Evolutionary conservation across 768 basidiomycete genomes (phyloP), one percentile per base, ranked within the genome.

Genomic region (Fomitopsis pulvina): DNA sequence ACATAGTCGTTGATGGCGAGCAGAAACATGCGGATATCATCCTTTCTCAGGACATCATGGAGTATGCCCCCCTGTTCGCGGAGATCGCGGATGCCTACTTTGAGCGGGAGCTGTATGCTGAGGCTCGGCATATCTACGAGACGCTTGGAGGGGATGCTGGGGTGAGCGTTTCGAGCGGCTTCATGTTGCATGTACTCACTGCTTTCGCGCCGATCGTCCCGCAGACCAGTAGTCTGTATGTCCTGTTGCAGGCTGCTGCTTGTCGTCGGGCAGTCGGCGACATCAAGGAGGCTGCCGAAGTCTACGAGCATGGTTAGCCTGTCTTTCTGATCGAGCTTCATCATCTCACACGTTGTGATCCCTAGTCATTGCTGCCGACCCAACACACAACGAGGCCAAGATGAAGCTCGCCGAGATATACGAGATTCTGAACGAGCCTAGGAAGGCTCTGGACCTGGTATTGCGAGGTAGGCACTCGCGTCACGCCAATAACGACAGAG

Each of bases 321-420:
- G 28, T 18, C 26, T n/a, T 10, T 10, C n/a, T 37, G 40, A 27
- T 1, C 7, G 9, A 26, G 5, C 14, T 32, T 1, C 3, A 20
- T 6, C 28, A 4, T 24, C 24, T 28, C 45, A 16, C 46, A 7
- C 28, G 8, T 28, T 29, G 30, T 22, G 4, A 41, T 5, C n/a
- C n/a, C n/a, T 56, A 95, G 93, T 94, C 26, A 72, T 86, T 16
- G 71, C 76, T 3, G 79, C 79, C 1, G 87, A 93, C 62, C 84
- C 90, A 0, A 74, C 75, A 0, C 78, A 90, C 56, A 80, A 82
- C 58, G 88, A 93, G 25, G 85, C 84, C 24, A 92, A 92, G 65
- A 83, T 94, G 78, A 87, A 89, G 54, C 75, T 97, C 0, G 95
- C 94, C 0, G 89, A 89, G 55, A 80, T 93, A 12, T 90, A 92